Percentiles rank a stretch among this genome's conserved stretches.
Conservation (phyloP, 2,329 filamentous ascomycete species). For the Alternaria angustiovoidea region DNA sequence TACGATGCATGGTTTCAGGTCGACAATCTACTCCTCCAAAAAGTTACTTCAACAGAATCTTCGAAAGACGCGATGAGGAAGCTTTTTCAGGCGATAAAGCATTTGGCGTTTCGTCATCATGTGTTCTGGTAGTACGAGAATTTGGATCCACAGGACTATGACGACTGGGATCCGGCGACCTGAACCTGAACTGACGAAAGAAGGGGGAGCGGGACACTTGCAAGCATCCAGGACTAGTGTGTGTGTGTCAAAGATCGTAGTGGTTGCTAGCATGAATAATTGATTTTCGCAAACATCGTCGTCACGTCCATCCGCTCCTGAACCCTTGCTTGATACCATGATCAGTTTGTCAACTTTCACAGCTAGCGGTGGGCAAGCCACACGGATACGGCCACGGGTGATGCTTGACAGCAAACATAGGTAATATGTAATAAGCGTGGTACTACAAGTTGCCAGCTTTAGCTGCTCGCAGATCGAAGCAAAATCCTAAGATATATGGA, state of each 20-base stretch:
- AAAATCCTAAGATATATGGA: background rate
- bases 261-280: too few species aligned
- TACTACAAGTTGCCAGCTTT: background rate
- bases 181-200: rapidly evolving
- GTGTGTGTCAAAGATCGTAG: background rate
- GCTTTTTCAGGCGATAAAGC: too few species aligned
- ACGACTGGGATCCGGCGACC: too few species aligned
- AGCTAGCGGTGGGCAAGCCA: too few species aligned
- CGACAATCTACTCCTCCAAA: background rate
- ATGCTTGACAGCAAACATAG: background rate
- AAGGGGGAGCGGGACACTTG: rapidly evolving
- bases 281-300: too few species aligned
- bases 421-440: background rate
- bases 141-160: too few species aligned
- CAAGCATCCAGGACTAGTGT: background rate
- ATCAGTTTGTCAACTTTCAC: too few species aligned
- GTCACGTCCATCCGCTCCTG: rapidly evolving
- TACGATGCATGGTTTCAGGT: background rate
- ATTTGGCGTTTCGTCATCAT: too few species aligned
- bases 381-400: too few species aligned
- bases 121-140: too few species aligned
- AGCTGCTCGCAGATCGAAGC: background rate
- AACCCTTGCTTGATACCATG: too few species aligned
- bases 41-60: background rate
- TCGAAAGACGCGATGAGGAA: background rate